phyloP scores from a whole-genome alignment of 2,329 filamentous ascomycete species.

The Leptographium procerum region DNA sequence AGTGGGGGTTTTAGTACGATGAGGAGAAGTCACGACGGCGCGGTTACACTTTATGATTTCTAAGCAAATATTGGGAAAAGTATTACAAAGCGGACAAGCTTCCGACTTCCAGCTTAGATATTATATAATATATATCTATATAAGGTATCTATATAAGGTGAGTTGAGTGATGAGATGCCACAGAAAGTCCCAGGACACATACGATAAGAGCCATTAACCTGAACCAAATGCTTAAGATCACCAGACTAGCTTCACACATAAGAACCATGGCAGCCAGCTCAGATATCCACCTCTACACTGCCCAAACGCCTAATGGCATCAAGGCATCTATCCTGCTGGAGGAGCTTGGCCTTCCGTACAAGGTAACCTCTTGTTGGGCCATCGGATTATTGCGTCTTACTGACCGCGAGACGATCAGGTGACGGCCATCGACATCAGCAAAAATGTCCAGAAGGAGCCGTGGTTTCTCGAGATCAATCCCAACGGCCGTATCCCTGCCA shows the following conservation, averaged over 20 bases:
- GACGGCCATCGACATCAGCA: constrained; percentile 57
- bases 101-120: background rate
- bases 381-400: background rate
- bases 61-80: background rate
- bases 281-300: constrained; percentile 72
- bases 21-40: background rate
- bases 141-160: no score
- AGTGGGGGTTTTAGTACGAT: no score
- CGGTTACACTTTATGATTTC: background rate
- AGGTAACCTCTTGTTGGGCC: constrained; percentile 28
- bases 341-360: constrained; percentile 75
- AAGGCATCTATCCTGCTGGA: constrained; percentile 81
- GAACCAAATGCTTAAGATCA: background rate
- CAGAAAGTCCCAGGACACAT: background rate
- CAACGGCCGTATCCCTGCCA: constrained; percentile 80
- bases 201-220: no score
- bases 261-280: constrained; percentile 33
- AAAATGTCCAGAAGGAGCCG: constrained; percentile 65
- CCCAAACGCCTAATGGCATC: constrained; percentile 78
- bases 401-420: constrained; percentile 19
- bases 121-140: no score
- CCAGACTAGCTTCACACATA: background rate
- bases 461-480: constrained; percentile 91
- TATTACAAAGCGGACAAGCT: background rate
- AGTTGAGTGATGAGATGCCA: no score